Conservation (phyloP, 352 stramenopile genomes). For the Phytopythium vexans region DNA sequence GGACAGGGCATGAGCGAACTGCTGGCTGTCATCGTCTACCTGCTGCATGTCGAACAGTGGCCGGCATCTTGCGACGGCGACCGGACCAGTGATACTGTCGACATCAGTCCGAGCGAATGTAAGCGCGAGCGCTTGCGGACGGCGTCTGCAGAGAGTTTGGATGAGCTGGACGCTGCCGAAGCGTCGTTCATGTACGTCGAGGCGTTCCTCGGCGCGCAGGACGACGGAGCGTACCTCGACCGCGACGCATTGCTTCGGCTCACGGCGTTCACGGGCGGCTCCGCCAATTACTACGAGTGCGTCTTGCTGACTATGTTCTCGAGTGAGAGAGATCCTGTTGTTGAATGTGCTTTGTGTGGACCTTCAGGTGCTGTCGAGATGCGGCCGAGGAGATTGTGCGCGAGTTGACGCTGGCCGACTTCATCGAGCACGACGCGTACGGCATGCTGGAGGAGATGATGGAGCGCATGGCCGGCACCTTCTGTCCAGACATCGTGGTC, state of each 20-base stretch:
- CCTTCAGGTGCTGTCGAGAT: slow-evolving; percentile 44
- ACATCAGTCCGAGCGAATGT: not conserved
- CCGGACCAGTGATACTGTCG: not conserved
- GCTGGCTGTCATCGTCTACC: slow-evolving; percentile 66
- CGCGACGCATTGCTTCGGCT: slow-evolving; percentile 39
- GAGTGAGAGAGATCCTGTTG: not conserved
- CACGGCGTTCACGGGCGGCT: slow-evolving; percentile 37
- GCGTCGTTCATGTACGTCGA: slow-evolving; percentile 72
- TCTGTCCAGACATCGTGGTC: slow-evolving; percentile 37
- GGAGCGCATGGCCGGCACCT: slow-evolving; percentile 68
- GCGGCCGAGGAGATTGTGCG: slow-evolving; percentile 47
- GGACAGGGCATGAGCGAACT: slow-evolving; percentile 69
- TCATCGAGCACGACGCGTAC: slow-evolving; percentile 67
- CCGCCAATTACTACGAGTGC: slow-evolving; percentile 50
- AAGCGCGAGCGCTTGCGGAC: slow-evolving; percentile 1
- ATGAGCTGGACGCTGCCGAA: slow-evolving; percentile 43
- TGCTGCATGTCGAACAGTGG: slow-evolving; percentile 72
- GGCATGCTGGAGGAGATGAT: slow-evolving; percentile 68
- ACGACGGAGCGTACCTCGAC: slow-evolving; percentile 35
- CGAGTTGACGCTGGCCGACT: slow-evolving; percentile 40
- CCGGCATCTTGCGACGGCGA: slow-evolving; percentile 9
- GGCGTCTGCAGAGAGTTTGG: slow-evolving; percentile 21
- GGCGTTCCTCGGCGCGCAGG: slow-evolving; percentile 53
- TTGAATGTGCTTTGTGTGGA: not conserved
- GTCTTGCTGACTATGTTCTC: slow-evolving; percentile 2